These are phyloP conservation scores for Oryza officinalis DNA, from an alignment of 176 grass and related monocot genomes.

Conservation along the genomic window DNA sequence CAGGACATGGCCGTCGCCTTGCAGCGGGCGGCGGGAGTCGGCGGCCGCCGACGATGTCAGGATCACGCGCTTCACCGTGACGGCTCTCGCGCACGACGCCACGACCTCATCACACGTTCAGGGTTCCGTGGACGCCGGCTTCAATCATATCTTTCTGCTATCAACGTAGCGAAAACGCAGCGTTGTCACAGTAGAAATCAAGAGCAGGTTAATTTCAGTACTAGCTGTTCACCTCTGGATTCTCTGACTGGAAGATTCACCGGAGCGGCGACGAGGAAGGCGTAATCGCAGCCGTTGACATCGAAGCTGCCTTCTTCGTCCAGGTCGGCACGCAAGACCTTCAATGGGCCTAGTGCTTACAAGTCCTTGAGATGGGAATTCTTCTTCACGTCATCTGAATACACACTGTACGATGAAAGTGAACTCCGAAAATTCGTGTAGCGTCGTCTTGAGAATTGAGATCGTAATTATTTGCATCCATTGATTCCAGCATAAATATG, in stretches of 20 bases:
- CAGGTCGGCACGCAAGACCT: constrained; percentile 52
- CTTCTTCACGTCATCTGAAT: constrained; percentile 32
- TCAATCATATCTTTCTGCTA: constrained; percentile 60
- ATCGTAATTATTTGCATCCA: too few relatives aligned
- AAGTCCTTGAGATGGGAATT: constrained; percentile 51
- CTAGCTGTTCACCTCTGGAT: constrained; percentile 50
- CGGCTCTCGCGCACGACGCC: constrained; percentile 54
- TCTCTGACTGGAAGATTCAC: constrained; percentile 38
- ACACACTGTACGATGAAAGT: not conserved
- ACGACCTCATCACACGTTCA: constrained; percentile 71
- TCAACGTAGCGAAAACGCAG: not conserved
- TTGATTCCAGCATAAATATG: too few relatives aligned
- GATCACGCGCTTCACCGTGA: constrained; percentile 61
- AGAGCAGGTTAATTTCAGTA: too few relatives aligned
- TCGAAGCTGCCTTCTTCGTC: constrained; percentile 67
- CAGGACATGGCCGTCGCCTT: constrained; percentile 44
- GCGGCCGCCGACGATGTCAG: constrained; percentile 58
- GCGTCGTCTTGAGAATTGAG: too few relatives aligned
- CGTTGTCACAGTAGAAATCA: not conserved
- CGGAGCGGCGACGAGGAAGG: constrained; percentile 75
- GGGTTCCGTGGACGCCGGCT: constrained; percentile 34
- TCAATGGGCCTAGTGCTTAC: constrained; percentile 46
- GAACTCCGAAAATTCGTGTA: too few relatives aligned
- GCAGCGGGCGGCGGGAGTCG: constrained; percentile 28
- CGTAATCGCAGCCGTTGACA: constrained; percentile 50